Evolutionary conservation across 2,329 filamentous ascomycete genomes (phyloP), one percentile per base, ranked within the genome.

Genomic region (Rhexocercosporidium sp.): DNA sequence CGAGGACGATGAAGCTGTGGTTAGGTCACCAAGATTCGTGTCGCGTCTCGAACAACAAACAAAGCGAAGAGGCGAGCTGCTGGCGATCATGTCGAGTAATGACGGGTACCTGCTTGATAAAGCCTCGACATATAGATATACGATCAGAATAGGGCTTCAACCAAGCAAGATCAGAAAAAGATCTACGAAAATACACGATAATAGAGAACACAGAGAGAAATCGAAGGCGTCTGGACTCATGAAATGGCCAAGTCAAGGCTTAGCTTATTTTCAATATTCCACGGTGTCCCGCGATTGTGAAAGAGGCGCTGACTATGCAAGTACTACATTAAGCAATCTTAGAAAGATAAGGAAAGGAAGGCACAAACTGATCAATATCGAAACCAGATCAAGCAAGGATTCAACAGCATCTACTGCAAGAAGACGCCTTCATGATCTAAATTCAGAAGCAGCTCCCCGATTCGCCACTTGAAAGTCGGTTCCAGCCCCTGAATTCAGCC

Each of bases 371-470:
- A 37, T 37, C 51, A 16, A 54, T 34, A 3, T 54, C 11, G 14
- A 7, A 5, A 8, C 27, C 51, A 54, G 51, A 54, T 54, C n/a
- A 18, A n/a, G 51, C 16, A 37, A 54, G 27, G 51, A 8, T 4
- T 27, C 27, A 54, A 54, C 27, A 27, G 11, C 22, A 20, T 14
- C 22, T 18, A 7, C 51, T 37, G 29, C 27, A 37, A 31, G 29
- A 37, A 54, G 51, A 31, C 22, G 29, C 29, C 34, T 31, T 25
- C 16, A 31, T 9, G 51, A 54, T 31, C 51, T 54, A 37, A 34
- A 54, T 54, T 20, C 18, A 54, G 51, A 54, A n/a, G 51, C 51
- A 54, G 51, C 51, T 54, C 34, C 46, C 46, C 46, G 46, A 49
- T 49, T 49, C 46, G 20, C 46, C 20, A 49, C n/a, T 34, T 18